Evolutionary conservation across 1,139 yeast species (phyloP).

Genomic region (Kodamaea arcana): DNA sequence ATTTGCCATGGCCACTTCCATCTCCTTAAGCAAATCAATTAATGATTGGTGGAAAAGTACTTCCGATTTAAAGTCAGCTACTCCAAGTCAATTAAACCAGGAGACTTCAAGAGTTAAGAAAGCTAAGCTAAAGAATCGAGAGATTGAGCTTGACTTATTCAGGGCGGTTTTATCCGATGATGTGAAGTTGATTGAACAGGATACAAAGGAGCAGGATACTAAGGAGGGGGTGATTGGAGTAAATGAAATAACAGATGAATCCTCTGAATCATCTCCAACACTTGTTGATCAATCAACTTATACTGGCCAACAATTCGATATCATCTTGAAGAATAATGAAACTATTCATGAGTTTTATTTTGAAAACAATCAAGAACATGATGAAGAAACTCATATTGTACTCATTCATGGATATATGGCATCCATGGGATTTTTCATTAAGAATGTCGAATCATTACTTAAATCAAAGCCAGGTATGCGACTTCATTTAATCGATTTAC

Average conservation of each 20-base stretch:
- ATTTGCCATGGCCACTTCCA: constrained; percentile 17
- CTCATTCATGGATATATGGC: constrained; percentile 48
- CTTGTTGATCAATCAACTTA: constrained; percentile 14
- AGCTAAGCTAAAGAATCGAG: constrained; percentile 25
- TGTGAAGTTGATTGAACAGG: constrained; percentile 20
- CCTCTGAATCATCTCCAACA: neutral
- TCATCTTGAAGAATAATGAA: constrained; percentile 25
- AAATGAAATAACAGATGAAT: neutral
- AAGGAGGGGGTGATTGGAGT: neutral
- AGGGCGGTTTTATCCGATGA: constrained; percentile 32
- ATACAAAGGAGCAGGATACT: constrained; percentile 1
- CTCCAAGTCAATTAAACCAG: constrained; percentile 7
- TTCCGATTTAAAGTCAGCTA: constrained; percentile 21
- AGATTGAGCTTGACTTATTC: constrained; percentile 35
- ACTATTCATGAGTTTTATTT: constrained; percentile 38
- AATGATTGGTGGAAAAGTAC: constrained; percentile 41
- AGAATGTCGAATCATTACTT: constrained; percentile 33
- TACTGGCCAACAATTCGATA: constrained; percentile 28
- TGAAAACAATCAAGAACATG: constrained; percentile 19
- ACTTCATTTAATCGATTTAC: constrained; percentile 36
- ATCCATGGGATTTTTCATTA: constrained; percentile 41
- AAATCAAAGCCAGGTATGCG: constrained; percentile 30
- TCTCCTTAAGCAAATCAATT: constrained; percentile 26
- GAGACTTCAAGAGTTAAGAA: constrained; percentile 9
- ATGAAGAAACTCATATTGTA: constrained; percentile 24